Conservation (phyloP, 306 rosid species). For the Vigna unguiculata region DNA sequence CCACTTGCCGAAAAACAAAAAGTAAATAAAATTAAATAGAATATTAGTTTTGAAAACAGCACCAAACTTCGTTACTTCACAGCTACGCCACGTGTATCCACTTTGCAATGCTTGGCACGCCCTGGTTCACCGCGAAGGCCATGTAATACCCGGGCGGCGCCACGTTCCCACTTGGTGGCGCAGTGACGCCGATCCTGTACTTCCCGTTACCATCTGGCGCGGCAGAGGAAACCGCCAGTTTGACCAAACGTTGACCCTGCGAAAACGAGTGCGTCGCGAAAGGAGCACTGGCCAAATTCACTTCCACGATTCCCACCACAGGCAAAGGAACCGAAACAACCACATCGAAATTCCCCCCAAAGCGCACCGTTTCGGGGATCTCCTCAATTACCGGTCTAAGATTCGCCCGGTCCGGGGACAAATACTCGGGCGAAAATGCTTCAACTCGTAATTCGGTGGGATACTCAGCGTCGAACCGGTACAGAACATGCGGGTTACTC, state of each 20-base stretch:
- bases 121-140: conserved; percentile 86
- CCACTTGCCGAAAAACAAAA: neutral
- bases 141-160: conserved; percentile 94
- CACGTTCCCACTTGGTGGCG: conserved; percentile 73
- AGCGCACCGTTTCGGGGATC: conserved; percentile 62
- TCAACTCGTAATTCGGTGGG: conserved; percentile 80
- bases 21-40: conserved; percentile 1
- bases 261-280: conserved; percentile 91
- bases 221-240: conserved; percentile 60
- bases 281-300: conserved; percentile 76
- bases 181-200: conserved; percentile 61
- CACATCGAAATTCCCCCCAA: conserved; percentile 63
- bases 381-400: conserved; percentile 67
- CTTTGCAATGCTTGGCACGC: conserved; percentile 87
- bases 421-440: conserved; percentile 86
- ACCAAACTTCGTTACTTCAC: neutral
- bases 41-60: neutral
- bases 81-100: conserved; percentile 66
- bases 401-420: conserved; percentile 60
- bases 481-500: conserved; percentile 76
- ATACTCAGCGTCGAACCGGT: conserved; percentile 60
- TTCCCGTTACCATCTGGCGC: conserved; percentile 52
- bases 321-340: conserved; percentile 64
- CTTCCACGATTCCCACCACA: conserved; percentile 77
- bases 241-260: conserved; percentile 87